phyloP scores from a whole-genome alignment of 495 filamentous ascomycete species.

The Daldinia caldariorum region DNA sequence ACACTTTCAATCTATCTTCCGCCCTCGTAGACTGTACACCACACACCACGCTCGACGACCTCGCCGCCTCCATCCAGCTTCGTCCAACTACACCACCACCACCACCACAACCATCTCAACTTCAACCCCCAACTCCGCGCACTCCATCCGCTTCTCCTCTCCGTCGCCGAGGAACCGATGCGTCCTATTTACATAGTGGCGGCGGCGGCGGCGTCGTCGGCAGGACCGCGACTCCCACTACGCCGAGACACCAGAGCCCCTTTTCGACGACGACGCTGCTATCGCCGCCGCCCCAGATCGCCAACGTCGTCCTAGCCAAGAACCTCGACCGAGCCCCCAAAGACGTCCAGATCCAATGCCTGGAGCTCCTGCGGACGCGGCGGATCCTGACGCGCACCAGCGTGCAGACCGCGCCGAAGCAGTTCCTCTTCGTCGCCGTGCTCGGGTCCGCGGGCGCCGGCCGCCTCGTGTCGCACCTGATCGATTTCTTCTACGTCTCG shows the following conservation, averaged over 20 bases:
- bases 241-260: conserved; percentile 8
- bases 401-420: conserved; percentile 76
- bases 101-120: conserved; percentile 18
- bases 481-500: conserved; percentile 87
- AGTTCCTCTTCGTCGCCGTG: conserved; percentile 83
- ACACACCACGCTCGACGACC: conserved; percentile 80
- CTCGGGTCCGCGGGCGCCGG: conserved; percentile 58
- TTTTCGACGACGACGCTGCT: conserved; percentile 11
- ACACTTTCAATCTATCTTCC: conserved; percentile 75
- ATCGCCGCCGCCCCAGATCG: conserved; percentile 60
- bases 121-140: conserved; percentile 22
- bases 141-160: conserved; percentile 33
- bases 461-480: conserved; percentile 61
- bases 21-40: conserved; percentile 75
- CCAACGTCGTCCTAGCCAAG: conserved; percentile 83
- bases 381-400: conserved; percentile 77
- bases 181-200: conserved; percentile 15
- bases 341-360: conserved; percentile 83
- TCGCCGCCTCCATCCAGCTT: conserved; percentile 68
- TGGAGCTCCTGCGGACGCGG: conserved; percentile 87
- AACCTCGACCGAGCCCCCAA: conserved; percentile 76
- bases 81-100: conserved; percentile 35
- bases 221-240: not conserved
- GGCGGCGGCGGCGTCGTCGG: too few species aligned
- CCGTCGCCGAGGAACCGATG: conserved; percentile 31